A percentile compares a stretch with the other conserved stretches of the same genome.
phyloP scores from a whole-genome alignment of 176 grass and related monocot genomes.

The Ananas comosus region DNA sequence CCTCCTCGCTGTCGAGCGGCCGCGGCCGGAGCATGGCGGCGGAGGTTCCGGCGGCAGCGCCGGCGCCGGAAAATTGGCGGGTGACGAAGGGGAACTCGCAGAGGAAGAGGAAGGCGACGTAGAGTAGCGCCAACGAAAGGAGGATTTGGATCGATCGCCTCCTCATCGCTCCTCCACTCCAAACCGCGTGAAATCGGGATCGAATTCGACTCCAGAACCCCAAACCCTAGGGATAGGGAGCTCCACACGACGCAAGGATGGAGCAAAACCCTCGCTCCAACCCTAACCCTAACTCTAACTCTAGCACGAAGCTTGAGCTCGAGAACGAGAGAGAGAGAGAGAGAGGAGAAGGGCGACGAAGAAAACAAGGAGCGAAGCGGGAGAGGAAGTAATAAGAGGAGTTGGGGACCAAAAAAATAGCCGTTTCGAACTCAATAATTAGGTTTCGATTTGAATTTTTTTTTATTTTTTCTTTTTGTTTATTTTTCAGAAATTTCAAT shows the following conservation, averaged over 20 bases:
- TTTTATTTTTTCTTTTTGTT: constrained; percentile 1
- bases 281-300: too few relatives aligned
- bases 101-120: constrained; percentile 29
- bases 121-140: constrained; percentile 21
- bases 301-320: too few relatives aligned
- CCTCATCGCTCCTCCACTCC: constrained; percentile 5
- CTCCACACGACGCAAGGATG: background rate
- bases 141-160: constrained; percentile 19
- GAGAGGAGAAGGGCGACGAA: background rate
- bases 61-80: background rate
- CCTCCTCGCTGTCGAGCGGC: constrained; percentile 25
- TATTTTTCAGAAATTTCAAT: background rate
- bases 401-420: background rate
- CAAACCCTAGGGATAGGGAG: background rate
- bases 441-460: background rate
- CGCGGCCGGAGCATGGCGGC: background rate
- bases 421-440: constrained; percentile 20
- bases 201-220: background rate
- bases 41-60: background rate
- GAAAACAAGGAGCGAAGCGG: background rate
- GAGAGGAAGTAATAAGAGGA: background rate
- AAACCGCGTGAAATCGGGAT: too few relatives aligned
- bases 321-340: background rate
- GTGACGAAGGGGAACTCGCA: constrained; percentile 38
- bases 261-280: background rate